Evolutionary conservation across 2,329 filamentous ascomycete genomes (phyloP), one percentile per base, ranked within the genome.

Genomic region (Bertia moriformis): DNA sequence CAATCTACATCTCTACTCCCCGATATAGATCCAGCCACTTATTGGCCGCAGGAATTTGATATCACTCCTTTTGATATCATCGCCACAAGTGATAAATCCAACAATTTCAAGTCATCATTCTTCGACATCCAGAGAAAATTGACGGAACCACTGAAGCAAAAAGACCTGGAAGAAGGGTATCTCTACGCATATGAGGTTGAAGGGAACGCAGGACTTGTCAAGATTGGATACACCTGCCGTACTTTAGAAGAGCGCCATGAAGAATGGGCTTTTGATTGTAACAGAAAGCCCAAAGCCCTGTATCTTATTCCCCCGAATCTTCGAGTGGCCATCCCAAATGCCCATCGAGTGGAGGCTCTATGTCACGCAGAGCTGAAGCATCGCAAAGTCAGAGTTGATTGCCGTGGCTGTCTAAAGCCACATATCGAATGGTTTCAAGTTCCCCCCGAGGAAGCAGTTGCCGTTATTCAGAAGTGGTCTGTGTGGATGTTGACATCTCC

Each of bases 371-470:
- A 41, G 39, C 19, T 41, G 10, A 17, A 38, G 4, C 19, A 38
- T 39, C 35, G 39, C 33, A 22, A 35, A 15, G 29, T 41, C 35
- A 18, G 39, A 33, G 14, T 38, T 18, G 3, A 38, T 7, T 41
- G 39, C 39, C 22, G 24, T 27, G 18, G 15, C 18, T 41, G 39
- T 19, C 15, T 24, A 15, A 39, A 22, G 35, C 39, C 38, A 32
- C 39, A 41, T 20, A n/a, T 39, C 4, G 39, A 41, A 20, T 41
- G 39, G 39, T 41, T 41, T 20, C 33, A 41, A 27, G 22, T 38
- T 4, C 4, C 39, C 4, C 10, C 35, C 3, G 39, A 14, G 35
- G 39, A 39, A 14, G 39, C 39, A 15, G 24, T 41, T 19, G 35
- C 13, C 4, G 27, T 41, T 32, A 41, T 41, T 38, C 4, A 32